Base-by-base conservation (phyloP, 306 rosid genomes). In the Crataegus laevigata region DNA sequence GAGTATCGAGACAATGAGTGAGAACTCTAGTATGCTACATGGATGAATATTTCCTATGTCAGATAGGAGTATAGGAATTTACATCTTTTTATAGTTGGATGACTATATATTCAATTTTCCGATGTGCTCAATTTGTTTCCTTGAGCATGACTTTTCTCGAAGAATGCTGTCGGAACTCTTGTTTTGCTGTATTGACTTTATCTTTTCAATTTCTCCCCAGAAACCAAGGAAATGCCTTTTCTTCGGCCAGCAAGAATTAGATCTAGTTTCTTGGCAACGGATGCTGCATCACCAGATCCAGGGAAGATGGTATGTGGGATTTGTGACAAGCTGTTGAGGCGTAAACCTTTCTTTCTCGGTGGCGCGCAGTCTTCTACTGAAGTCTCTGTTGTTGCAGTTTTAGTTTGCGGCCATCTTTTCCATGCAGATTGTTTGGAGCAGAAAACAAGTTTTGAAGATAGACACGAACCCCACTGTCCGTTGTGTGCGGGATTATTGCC, bases 351-450 rank as follows among this genome's bases (percentile, higher is more conserved):
- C 59, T 79, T 80, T 68, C 83, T 86, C 12, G 93, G 88, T 2
- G 77, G 62, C 80, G 77, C 89, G 1, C 28, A 83, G 25, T 77
- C 93, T 68, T 82, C 88, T 22, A 63, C 72, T 6, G 96, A 92
- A 69, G 92, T 84, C 36, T 85, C 91, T 12, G 88, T 82, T 21
- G 98, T 88, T 78, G 97, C 97, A 24, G 92, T 92, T 61, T 82
- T 96, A 77, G 92, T 81, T 29, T 96, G 99, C 10, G 98, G 98
- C 68, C 99, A 96, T 73, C 84, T 83, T 78, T 96, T 84, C 80
- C 99, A 96, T 69, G 90, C 92, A 1, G 96, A 89, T 25, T 96
- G 99, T 80, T 87, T 96, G 79, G 99, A 96, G 83, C 86, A 83
- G 77, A 82, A 77, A 79, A 90, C 93, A 21, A 61, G 73, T 45